Percentiles rank a stretch among this genome's conserved stretches.
Conservation (phyloP, 2,329 filamentous ascomycete species). For the Colletotrichum sp. region DNA sequence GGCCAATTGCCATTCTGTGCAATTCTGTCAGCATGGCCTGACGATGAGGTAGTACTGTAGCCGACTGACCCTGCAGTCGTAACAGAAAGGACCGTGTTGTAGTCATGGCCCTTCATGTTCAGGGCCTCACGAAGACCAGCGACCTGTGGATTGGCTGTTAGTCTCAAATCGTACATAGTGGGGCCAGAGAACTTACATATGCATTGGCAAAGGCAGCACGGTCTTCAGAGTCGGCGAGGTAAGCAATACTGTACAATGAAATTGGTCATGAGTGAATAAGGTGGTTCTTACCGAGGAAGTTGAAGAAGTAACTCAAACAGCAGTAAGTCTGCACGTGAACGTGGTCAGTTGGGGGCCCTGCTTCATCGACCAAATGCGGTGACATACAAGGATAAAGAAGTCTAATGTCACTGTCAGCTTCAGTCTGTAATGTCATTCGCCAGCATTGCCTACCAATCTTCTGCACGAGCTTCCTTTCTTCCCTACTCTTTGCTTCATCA, state of each 20-base stretch:
- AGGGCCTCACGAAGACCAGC: conserved; percentile 63
- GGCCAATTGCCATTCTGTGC: conserved; percentile 34
- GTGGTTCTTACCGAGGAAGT: conserved; percentile 36
- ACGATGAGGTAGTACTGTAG: accelerated
- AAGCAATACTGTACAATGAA: not conserved
- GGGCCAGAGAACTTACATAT: not conserved
- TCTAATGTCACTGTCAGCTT: conserved; percentile 19
- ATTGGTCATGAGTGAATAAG: not conserved
- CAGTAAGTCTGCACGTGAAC: conserved; percentile 30
- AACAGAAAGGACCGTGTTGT: conserved; percentile 63
- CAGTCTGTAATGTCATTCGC: accelerated
- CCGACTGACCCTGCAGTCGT: conserved; percentile 14
- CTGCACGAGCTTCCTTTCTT: conserved; percentile 30
- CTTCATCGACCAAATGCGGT: not conserved
- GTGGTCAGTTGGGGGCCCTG: not conserved
- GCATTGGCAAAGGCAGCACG: conserved; percentile 22
- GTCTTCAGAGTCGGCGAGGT: not conserved
- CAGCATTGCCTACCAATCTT: conserved; percentile 26
- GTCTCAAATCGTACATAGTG: not conserved
- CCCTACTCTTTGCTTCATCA: conserved; percentile 17
- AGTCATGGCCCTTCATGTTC: conserved; percentile 59
- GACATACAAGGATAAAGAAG: conserved; percentile 35
- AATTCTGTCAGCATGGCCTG: not conserved
- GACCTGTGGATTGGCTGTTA: conserved; percentile 27
- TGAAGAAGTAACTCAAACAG: conserved; percentile 39